A percentile compares a stretch with the other conserved stretches of the same genome.
Conservation (phyloP, 1,139 yeast genomes). For the Diutina siamensis region DNA sequence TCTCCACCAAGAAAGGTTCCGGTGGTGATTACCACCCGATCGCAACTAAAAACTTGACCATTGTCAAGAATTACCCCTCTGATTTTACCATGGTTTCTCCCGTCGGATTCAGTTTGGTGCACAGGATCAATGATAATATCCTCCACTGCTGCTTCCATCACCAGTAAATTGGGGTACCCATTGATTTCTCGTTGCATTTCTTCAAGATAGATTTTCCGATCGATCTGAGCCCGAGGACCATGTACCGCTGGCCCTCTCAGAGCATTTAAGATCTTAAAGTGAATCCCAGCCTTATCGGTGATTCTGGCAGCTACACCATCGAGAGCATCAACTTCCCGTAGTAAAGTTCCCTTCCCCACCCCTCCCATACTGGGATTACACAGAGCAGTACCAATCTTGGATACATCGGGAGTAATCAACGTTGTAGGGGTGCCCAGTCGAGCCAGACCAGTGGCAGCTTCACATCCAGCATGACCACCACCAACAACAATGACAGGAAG, state of each 20-base stretch:
- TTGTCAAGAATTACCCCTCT: conserved; percentile 63
- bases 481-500: conserved; percentile 80
- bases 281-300: conserved; percentile 89
- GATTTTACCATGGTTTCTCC: conserved; percentile 33
- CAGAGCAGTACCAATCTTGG: conserved; percentile 85
- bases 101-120: conserved; percentile 16
- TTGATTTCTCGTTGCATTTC: conserved; percentile 70
- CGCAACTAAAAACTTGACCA: conserved; percentile 49
- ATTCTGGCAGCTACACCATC: conserved; percentile 84
- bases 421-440: conserved; percentile 66
- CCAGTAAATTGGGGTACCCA: conserved; percentile 46
- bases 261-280: conserved; percentile 74
- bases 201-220: conserved; percentile 60
- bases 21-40: conserved; percentile 77
- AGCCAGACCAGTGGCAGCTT: conserved; percentile 92
- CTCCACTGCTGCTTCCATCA: conserved; percentile 68
- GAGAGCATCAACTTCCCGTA: conserved; percentile 89
- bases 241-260: conserved; percentile 96
- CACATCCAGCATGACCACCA: conserved; percentile 99
- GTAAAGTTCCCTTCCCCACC: conserved; percentile 89
- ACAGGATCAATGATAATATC: conserved; percentile 50
- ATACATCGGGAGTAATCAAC: conserved; percentile 63
- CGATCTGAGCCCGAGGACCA: conserved; percentile 98
- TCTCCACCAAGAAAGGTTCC: conserved; percentile 95
- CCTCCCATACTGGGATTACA: conserved; percentile 99